Conservation (phyloP, 176 grass and related monocot species). For the Juncus inflexus region DNA sequence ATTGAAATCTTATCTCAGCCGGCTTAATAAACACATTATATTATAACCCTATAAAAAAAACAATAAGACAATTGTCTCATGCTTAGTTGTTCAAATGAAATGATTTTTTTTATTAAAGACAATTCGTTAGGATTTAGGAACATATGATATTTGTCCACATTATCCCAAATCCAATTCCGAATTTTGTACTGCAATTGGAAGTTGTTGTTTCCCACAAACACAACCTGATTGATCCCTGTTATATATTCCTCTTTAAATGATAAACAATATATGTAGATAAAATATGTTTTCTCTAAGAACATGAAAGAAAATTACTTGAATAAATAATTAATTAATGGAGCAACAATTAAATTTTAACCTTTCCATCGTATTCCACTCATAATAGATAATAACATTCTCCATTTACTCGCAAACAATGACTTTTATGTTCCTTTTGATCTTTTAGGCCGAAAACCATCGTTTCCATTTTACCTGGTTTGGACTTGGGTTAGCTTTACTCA, state of each 20-base stretch:
- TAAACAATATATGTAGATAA: too few relatives aligned
- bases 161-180: background rate
- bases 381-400: too few relatives aligned
- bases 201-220: constrained; percentile 11
- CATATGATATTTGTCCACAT: constrained; percentile 12
- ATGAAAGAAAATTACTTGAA: too few relatives aligned
- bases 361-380: too few relatives aligned
- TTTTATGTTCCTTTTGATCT: too few relatives aligned
- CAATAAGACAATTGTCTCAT: background rate
- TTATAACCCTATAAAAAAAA: background rate
- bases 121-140: constrained; percentile 1
- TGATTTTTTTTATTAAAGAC: background rate
- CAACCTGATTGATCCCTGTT: background rate
- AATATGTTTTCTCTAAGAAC: too few relatives aligned
- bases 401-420: too few relatives aligned
- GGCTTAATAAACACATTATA: background rate
- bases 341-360: too few relatives aligned
- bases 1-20: constrained; percentile 7
- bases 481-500: background rate
- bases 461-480: too few relatives aligned
- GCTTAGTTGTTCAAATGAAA: constrained; percentile 13
- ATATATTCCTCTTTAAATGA: background rate
- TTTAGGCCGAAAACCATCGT: too few relatives aligned
- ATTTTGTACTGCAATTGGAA: background rate
- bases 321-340: too few relatives aligned